A percentile compares a stretch with the other conserved stretches of the same genome.
These are phyloP conservation scores for Meyerozyma athensensis DNA, from an alignment of 1,139 yeast species.

Conservation along the genomic window DNA sequence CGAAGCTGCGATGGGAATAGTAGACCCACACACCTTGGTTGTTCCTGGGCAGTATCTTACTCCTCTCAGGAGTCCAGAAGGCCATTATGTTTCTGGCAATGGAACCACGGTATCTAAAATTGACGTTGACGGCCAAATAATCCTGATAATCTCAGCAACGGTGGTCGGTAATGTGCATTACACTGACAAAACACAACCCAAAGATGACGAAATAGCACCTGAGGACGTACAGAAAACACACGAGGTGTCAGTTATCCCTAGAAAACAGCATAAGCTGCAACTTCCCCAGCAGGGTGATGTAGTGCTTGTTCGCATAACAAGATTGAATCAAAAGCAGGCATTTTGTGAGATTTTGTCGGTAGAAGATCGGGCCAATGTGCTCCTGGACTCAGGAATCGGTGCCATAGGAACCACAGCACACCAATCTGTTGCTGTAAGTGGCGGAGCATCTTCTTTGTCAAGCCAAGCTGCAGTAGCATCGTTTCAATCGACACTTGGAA, in stretches of 20 bases:
- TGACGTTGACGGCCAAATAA: slow-evolving; percentile 17
- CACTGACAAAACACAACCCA: slow-evolving; percentile 15
- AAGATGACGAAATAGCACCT: slow-evolving; percentile 14
- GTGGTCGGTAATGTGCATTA: slow-evolving; percentile 54
- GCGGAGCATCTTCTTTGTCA: slow-evolving; percentile 46
- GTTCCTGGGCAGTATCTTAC: slow-evolving; percentile 72
- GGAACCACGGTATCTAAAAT: slow-evolving; percentile 36
- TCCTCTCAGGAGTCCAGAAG: slow-evolving; percentile 27
- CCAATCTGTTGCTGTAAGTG: slow-evolving; percentile 36
- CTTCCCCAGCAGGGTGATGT: slow-evolving; percentile 83
- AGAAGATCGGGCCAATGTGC: slow-evolving; percentile 57
- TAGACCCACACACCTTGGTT: slow-evolving; percentile 23
- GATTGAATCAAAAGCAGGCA: slow-evolving; percentile 67
- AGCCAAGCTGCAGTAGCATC: slow-evolving; percentile 46
- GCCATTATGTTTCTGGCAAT: slow-evolving; percentile 29
- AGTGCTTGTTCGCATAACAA: slow-evolving; percentile 72
- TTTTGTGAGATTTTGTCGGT: slow-evolving; percentile 79
- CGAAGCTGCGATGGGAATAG: slow-evolving; percentile 3
- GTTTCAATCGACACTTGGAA: slow-evolving; percentile 27
- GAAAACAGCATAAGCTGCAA: slow-evolving; percentile 21
- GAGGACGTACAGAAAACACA: slow-evolving; percentile 9
- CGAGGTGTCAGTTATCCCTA: slow-evolving; percentile 10
- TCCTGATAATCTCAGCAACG: slow-evolving; percentile 61
- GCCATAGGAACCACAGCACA: slow-evolving; percentile 50
- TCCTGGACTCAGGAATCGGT: slow-evolving; percentile 65